Percentiles rank a stretch among this genome's conserved stretches.
These are phyloP conservation scores for Mollisia scopiformis DNA, from an alignment of 2,329 filamentous ascomycete species.

Conservation along the genomic window DNA sequence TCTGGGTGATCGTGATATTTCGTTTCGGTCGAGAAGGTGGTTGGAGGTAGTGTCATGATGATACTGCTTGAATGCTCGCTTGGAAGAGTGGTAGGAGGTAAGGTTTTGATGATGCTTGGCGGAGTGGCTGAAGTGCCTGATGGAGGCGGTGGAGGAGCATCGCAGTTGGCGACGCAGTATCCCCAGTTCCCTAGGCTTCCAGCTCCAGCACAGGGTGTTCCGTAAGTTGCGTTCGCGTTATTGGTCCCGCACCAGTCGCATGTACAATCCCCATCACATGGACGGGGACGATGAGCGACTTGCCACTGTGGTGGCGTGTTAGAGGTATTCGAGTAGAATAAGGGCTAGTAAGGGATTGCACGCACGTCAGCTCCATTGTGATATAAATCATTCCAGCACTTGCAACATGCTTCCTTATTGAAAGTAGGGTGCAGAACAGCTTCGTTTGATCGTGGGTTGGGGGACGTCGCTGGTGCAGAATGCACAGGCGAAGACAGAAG, in stretches of 20 bases:
- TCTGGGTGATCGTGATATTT: neutral
- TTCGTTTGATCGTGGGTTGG: neutral
- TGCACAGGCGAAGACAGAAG: neutral
- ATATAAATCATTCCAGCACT: neutral
- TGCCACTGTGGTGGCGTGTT: neutral
- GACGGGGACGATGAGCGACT: neutral
- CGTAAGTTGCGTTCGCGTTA: neutral
- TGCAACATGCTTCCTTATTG: neutral
- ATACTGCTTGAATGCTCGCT: neutral
- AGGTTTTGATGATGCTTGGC: neutral
- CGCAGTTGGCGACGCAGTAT: neutral
- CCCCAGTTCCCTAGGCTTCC: neutral
- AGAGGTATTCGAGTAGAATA: neutral
- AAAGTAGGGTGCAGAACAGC: neutral
- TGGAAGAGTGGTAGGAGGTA: neutral
- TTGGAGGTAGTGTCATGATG: neutral
- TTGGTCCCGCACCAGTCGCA: slow-evolving; percentile 5
- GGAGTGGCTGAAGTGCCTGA: neutral
- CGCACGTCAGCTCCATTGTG: neutral
- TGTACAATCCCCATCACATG: neutral
- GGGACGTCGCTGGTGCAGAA: neutral
- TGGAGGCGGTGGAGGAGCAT: neutral
- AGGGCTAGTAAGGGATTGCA: neutral
- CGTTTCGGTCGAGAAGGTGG: neutral
- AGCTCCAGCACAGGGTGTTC: slow-evolving; percentile 4